Evolutionary conservation across 495 filamentous ascomycete species (phyloP), one percentile per base, ranked within the genome.

Genomic region (Aspergillus wentii): DNA sequence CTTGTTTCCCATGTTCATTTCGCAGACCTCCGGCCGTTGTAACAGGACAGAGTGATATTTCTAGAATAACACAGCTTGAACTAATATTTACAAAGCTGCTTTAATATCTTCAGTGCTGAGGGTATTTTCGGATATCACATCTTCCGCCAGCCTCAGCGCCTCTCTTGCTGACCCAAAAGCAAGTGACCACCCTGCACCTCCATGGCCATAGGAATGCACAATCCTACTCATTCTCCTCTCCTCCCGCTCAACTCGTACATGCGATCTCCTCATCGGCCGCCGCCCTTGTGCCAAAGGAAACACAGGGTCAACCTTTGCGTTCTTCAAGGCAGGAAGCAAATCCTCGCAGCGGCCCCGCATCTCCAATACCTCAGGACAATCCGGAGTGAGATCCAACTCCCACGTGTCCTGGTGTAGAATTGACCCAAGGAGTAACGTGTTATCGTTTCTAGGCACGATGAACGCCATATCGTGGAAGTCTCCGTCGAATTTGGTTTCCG

Each of bases 361-460:
- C 11, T 57, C 48, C 30, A 52, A 40, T 23, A 74, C 61, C 30
- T 57, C 54, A 1, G 64, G 63, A 3, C 53, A 68, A 6, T 66
- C 55, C 17, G 66, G 52, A 5, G 61, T 63, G 10, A 71, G 61
- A 42, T 66, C 53, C 9, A 74, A 46, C n/a, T 60, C 31, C 54
- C 57, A 60, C 36, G 66, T 36, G 21, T 62, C 33, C 14, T 61
- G 58, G 39, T 75, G 48, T 11, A 50, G 52, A 33, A 70, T 62
- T 2, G 61, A 64, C 27, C 69, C 71, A 15, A 74, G 47, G 4
- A 74, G 35, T 1, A 76, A 57, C 23, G 65, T 72, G 42, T 69
- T 64, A 43, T 74, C 66, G 43, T 71, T 71, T 7, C 71, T 61
- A 8, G 71, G 71, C n/a, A 74, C 64, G 22, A 76, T 51, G 41